A percentile compares a stretch with the other conserved stretches of the same genome.
Conservation (phyloP, 805 yeast genomes). For the Monosporozyma unispora region DNA sequence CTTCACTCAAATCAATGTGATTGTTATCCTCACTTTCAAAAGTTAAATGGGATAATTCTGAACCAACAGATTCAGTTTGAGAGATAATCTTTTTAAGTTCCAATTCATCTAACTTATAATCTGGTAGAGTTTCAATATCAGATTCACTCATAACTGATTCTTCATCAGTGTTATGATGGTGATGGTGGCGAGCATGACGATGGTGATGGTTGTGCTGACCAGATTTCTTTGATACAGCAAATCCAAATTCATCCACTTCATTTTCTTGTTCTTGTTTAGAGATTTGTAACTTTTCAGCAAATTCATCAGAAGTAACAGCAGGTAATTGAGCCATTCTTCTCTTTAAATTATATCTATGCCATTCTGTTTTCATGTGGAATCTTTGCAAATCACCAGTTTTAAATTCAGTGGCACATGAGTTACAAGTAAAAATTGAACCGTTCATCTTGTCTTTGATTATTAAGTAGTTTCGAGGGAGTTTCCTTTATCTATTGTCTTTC, state of each 20-base stretch:
- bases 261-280: constrained; percentile 26
- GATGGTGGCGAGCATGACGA: constrained; percentile 2
- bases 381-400: constrained; percentile 79
- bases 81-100: constrained; percentile 33
- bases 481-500: not conserved
- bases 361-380: constrained; percentile 91
- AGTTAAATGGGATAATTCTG: constrained; percentile 43
- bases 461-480: too few species aligned
- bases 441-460: constrained; percentile 9
- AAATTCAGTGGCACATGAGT: constrained; percentile 79
- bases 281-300: constrained; percentile 33
- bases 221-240: constrained; percentile 26
- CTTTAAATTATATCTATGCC: constrained; percentile 95
- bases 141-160: not conserved
- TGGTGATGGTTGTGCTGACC: not conserved
- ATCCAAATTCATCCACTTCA: constrained; percentile 35
- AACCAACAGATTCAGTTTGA: constrained; percentile 46
- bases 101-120: not conserved
- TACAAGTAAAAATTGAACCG: constrained; percentile 54
- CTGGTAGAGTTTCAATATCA: not conserved
- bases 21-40: constrained; percentile 28
- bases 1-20: constrained; percentile 32
- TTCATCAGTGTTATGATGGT: constrained; percentile 23
- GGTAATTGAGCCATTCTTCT: constrained; percentile 82
- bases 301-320: constrained; percentile 52